Evolutionary conservation across 2,329 filamentous ascomycete genomes (phyloP), one percentile per base, ranked within the genome.

Genomic region (Talaromyces sp.): DNA sequence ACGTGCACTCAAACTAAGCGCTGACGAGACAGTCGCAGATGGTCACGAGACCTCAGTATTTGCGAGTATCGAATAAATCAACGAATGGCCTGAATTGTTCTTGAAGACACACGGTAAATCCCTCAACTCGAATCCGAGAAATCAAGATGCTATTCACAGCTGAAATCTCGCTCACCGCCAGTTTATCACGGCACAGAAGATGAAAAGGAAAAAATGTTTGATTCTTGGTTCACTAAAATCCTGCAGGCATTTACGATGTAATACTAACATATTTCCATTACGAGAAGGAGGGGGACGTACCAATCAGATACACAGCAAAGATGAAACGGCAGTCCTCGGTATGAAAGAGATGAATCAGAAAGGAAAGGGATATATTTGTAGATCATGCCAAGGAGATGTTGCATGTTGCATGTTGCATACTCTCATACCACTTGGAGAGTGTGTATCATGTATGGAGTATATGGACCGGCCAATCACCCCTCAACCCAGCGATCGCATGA

Each of bases 401-500:
- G 41, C 41, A 45, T 28, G 43, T 13, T 33, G 43, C 43, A 46
- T 46, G 28, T 5, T 9, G 25, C 43, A 45, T 45, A 45, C 15
- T 46, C 43, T 46, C 43, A 17, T 46, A 17, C 25, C 13, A 33
- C 5, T 48, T 19, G n/a, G 25, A 33, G 8, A 19, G 13, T 48
- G 8, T 22, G 22, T 46, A 48, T 25, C 17, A 43, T 43, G 51
- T 15, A 46, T 28, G 53, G 39, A 45, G 52, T n/a, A 36, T 45
- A 45, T 37, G 50, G 53, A 25, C 33, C 53, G 36, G 15, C 53
- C 53, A 55, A 55, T 55, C 53, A 36, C 25, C 11, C 1, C 43
- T 22, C 25, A 17, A 46, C 28, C 43, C 21, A 40, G 31, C 45
- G n/a, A 48, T 33, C 28, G 45, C 19, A 9, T 22, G 43, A 22